Conservation (phyloP, 2,329 filamentous ascomycete species). For the Colletotrichum brevisporum region DNA sequence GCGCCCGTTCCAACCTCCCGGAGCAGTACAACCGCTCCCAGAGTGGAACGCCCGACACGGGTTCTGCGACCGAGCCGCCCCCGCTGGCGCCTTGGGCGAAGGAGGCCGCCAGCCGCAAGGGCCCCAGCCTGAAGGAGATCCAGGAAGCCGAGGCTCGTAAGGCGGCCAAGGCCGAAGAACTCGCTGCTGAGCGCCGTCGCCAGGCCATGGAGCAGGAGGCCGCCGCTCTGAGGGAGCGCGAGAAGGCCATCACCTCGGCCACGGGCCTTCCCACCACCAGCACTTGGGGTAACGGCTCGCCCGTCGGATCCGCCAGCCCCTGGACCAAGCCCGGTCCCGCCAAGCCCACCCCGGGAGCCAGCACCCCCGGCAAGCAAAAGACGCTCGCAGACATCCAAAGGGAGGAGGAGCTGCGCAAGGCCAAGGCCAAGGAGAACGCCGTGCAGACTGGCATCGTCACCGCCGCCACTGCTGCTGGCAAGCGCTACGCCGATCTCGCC, state of each 20-base stretch:
- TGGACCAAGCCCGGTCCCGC: constrained; percentile 75
- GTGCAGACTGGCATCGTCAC: constrained; percentile 63
- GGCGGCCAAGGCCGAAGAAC: constrained; percentile 89
- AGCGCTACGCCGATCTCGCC: constrained; percentile 95
- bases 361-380: constrained; percentile 74
- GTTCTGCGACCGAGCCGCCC: constrained; percentile 65
- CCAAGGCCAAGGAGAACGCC: constrained; percentile 71
- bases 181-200: constrained; percentile 82
- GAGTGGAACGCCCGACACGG: constrained; percentile 80
- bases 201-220: constrained; percentile 85
- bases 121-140: constrained; percentile 94
- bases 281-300: constrained; percentile 88
- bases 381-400: constrained; percentile 96
- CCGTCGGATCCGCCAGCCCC: constrained; percentile 72
- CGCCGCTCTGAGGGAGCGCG: constrained; percentile 71
- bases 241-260: constrained; percentile 69
- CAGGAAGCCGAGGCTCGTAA: constrained; percentile 96
- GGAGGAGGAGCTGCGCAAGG: constrained; percentile 93
- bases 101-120: constrained; percentile 83
- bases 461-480: constrained; percentile 72
- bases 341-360: constrained; percentile 54
- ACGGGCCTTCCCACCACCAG: constrained; percentile 89
- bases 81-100: constrained; percentile 96
- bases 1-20: constrained; percentile 85
- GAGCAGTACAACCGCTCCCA: constrained; percentile 80